Evolutionary conservation across 176 grass and related monocot genomes (phyloP).

Genomic region (Echinochloa phyllopogon): DNA sequence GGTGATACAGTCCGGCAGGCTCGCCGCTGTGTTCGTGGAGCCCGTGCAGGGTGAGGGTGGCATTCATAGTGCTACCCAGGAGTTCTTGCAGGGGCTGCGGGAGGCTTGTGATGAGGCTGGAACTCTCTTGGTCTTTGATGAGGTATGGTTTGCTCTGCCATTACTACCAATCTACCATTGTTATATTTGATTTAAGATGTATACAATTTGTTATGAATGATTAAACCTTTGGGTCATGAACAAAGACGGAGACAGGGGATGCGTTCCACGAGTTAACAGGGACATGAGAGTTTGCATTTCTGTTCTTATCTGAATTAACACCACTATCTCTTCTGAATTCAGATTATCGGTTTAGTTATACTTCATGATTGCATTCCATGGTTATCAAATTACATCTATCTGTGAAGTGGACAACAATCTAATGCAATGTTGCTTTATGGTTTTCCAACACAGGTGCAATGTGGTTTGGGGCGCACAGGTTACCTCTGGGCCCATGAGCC

Average conservation of each 20-base stretch:
- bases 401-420: not conserved
- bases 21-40: slow-evolving; percentile 87
- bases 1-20: slow-evolving; percentile 59
- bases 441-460: slow-evolving; percentile 69
- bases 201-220: not conserved
- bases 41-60: slow-evolving; percentile 89
- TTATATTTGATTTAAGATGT: not conserved
- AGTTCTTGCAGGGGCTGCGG: slow-evolving; percentile 72
- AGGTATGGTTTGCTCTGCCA: slow-evolving; percentile 54
- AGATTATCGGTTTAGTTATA: not conserved
- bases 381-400: not conserved
- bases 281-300: not conserved
- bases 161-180: not conserved
- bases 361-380: not conserved
- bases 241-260: not conserved
- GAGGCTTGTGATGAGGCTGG: slow-evolving; percentile 73
- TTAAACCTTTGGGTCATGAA: not conserved
- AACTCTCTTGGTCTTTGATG: slow-evolving; percentile 84
- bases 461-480: slow-evolving; percentile 80
- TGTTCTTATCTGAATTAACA: not conserved
- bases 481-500: slow-evolving; percentile 80
- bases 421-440: not conserved
- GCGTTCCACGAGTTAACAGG: not conserved
- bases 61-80: slow-evolving; percentile 77
- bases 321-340: not conserved